Evolutionary conservation across 352 stramenopile species (phyloP).

Genomic region (Pythium guiyangense): DNA sequence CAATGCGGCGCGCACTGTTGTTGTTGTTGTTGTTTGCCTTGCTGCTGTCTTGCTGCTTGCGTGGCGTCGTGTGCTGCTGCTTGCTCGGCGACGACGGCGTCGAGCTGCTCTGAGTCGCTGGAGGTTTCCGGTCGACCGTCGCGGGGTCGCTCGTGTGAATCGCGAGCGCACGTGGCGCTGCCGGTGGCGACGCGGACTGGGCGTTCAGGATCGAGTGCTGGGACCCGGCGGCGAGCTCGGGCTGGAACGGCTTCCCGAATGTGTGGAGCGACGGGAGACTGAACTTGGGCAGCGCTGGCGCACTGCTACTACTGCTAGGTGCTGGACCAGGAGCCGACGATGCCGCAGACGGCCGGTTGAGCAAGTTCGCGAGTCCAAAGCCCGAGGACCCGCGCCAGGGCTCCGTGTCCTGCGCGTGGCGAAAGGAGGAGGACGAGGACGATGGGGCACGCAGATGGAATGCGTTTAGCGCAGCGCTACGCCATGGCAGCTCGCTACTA

Average conservation of each 20-base stretch:
- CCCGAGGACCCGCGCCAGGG: slow-evolving; percentile 59
- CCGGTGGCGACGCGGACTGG: neutral
- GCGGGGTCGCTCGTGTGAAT: slow-evolving; percentile 11
- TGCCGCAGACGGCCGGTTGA: slow-evolving; percentile 36
- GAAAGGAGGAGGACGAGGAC: neutral
- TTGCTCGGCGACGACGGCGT: slow-evolving; percentile 1
- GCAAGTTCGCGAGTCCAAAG: slow-evolving; percentile 78
- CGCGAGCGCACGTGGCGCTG: slow-evolving; percentile 1
- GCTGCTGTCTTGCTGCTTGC: slow-evolving; percentile 4
- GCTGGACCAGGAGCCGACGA: neutral
- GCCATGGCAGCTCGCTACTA: slow-evolving; percentile 1
- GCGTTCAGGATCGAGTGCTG: slow-evolving; percentile 26
- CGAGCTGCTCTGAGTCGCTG: neutral
- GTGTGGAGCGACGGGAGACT: slow-evolving; percentile 74
- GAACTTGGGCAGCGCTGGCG: slow-evolving; percentile 44
- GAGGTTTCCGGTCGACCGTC: neutral
- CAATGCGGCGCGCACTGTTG: slow-evolving; percentile 29
- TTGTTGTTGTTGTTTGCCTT: slow-evolving; percentile 6
- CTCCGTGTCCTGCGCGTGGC: slow-evolving; percentile 45
- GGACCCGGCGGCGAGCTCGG: slow-evolving; percentile 27
- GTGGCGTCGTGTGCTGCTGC: slow-evolving; percentile 12
- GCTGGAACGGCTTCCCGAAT: slow-evolving; percentile 64
- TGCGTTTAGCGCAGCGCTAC: slow-evolving; percentile 17
- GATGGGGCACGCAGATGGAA: slow-evolving; percentile 10
- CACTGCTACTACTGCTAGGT: slow-evolving; percentile 3